phyloP scores from a whole-genome alignment of 106 monocot species.

The Dendrobium catenatum region DNA sequence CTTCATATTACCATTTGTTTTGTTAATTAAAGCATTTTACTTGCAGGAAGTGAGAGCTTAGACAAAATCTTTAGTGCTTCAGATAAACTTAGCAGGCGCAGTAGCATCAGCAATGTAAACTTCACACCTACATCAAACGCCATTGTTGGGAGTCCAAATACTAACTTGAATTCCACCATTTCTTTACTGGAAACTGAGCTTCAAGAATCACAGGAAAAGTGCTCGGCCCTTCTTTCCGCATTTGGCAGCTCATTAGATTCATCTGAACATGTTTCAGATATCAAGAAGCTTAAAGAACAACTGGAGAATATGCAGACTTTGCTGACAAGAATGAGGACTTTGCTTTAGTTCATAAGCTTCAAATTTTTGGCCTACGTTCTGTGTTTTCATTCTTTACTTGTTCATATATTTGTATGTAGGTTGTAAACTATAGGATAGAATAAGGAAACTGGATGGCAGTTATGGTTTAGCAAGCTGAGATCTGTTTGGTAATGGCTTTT shows the following conservation, averaged over 20 bases:
- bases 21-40: neutral
- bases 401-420: constrained; percentile 24
- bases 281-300: constrained; percentile 62
- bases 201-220: constrained; percentile 64
- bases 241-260: constrained; percentile 21
- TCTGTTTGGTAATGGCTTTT: neutral
- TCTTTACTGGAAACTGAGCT: constrained; percentile 52
- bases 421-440: constrained; percentile 12
- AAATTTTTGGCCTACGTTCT: neutral
- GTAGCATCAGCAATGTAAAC: constrained; percentile 45
- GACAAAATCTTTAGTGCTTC: constrained; percentile 62
- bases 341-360: constrained; percentile 13
- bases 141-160: constrained; percentile 16
- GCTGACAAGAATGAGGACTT: constrained; percentile 50
- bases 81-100: constrained; percentile 60
- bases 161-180: constrained; percentile 36
- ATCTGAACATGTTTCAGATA: constrained; percentile 31
- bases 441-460: neutral
- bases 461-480: neutral
- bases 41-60: constrained; percentile 70
- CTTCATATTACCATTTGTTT: neutral
- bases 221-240: constrained; percentile 50
- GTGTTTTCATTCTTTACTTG: constrained; percentile 16
- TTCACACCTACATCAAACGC: constrained; percentile 42
- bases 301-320: constrained; percentile 76